Evolutionary conservation across 345 rosid species (phyloP).

Genomic region (Brassica cretica): DNA sequence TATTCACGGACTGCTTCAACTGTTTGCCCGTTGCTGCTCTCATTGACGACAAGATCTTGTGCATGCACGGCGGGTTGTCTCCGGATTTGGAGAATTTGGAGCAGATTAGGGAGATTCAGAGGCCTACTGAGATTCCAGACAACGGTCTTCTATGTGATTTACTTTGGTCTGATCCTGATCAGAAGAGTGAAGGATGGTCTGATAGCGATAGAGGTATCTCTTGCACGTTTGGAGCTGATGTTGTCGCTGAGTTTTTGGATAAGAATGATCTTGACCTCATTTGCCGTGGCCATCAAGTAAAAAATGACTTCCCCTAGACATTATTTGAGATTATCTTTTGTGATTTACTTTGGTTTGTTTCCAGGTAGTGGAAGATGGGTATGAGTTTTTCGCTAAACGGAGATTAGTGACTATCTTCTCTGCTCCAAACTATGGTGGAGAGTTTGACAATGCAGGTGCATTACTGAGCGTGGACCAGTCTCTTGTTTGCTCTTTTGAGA

Average conservation of each 20-base stretch:
- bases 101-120: conserved; percentile 73
- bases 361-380: conserved; percentile 98
- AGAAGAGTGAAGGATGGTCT: conserved; percentile 69
- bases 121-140: conserved; percentile 94
- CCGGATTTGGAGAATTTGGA: conserved; percentile 69
- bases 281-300: conserved; percentile 98
- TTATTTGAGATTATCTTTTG: not conserved
- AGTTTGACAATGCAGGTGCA: conserved; percentile 97
- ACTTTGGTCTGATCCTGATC: conserved; percentile 97
- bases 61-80: conserved; percentile 98
- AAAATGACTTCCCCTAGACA: not conserved
- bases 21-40: conserved; percentile 94
- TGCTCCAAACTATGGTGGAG: conserved; percentile 99
- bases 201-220: conserved; percentile 94
- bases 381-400: conserved; percentile 87
- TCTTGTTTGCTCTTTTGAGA: conserved; percentile 89
- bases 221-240: conserved; percentile 83
- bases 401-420: conserved; percentile 90
- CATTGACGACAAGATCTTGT: conserved; percentile 81
- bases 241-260: conserved; percentile 77
- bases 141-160: conserved; percentile 90
- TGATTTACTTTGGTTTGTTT: conserved; percentile 11
- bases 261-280: conserved; percentile 94
- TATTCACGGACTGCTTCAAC: conserved; percentile 91
- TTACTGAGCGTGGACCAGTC: conserved; percentile 70